Evolutionary conservation across 2,329 filamentous ascomycete genomes (phyloP).

Genomic region (Aspergillus awamori): DNA sequence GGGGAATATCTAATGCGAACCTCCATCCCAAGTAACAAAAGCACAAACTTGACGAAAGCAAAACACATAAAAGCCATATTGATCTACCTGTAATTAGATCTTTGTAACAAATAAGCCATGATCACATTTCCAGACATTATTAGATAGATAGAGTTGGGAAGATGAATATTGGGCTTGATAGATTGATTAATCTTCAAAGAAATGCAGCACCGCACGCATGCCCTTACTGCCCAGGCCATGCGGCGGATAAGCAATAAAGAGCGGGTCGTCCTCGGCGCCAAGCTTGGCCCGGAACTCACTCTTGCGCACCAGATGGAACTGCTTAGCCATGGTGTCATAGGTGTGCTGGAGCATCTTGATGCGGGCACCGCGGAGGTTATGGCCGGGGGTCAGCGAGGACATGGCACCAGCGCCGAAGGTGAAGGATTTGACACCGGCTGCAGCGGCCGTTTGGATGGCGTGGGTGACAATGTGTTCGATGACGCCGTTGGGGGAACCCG

Average conservation of each 20-base stretch:
- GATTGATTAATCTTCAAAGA: slow-evolving; percentile 68
- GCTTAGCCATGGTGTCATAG: slow-evolving; percentile 79
- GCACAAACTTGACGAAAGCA: too few relatives aligned
- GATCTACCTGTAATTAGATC: too few relatives aligned
- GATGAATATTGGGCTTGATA: too few relatives aligned
- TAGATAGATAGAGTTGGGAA: too few relatives aligned
- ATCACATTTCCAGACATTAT: too few relatives aligned
- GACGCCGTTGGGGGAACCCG: slow-evolving; percentile 77
- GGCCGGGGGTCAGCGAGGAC: slow-evolving; percentile 72
- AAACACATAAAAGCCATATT: too few relatives aligned
- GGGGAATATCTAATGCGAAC: neutral
- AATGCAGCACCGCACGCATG: slow-evolving; percentile 82
- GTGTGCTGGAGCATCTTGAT: slow-evolving; percentile 80
- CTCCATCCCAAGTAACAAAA: neutral
- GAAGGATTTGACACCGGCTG: slow-evolving; percentile 64
- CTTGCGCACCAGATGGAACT: slow-evolving; percentile 81
- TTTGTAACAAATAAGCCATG: too few relatives aligned
- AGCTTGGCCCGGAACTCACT: slow-evolving; percentile 90
- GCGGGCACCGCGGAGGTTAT: slow-evolving; percentile 78
- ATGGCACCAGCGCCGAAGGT: slow-evolving; percentile 88
- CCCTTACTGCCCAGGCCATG: slow-evolving; percentile 81
- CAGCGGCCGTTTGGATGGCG: slow-evolving; percentile 64
- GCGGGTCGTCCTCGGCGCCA: slow-evolving; percentile 78
- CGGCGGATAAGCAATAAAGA: slow-evolving; percentile 88
- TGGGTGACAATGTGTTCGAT: slow-evolving; percentile 82